Conservation (phyloP, 805 yeast species). For the Naumovozyma castellii region DNA sequence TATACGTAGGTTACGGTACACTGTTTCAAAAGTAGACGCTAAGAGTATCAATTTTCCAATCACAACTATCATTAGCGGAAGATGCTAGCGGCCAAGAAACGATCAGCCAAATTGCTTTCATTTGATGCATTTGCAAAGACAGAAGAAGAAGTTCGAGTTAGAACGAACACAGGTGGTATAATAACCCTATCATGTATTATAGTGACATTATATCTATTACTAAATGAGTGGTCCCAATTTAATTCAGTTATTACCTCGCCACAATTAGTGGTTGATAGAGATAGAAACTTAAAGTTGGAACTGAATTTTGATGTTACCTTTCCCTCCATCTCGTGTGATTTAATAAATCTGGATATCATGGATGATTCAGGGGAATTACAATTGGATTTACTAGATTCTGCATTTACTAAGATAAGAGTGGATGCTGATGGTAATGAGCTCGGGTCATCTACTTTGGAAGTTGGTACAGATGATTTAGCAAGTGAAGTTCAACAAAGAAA, state of each 20-base stretch:
- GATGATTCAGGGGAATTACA: slow-evolving; percentile 83
- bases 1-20: too few species aligned
- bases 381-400: slow-evolving; percentile 58
- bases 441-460: slow-evolving; percentile 32
- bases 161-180: slow-evolving; percentile 83
- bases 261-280: slow-evolving; percentile 82
- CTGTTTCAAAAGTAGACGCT: not conserved
- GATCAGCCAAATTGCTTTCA: slow-evolving; percentile 33
- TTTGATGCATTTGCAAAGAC: slow-evolving; percentile 91
- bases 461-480: slow-evolving; percentile 32
- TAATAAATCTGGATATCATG: slow-evolving; percentile 74
- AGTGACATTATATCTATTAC: slow-evolving; percentile 50
- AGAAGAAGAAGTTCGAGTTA: slow-evolving; percentile 83
- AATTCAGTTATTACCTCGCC: slow-evolving; percentile 61
- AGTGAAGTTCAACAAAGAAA: slow-evolving; percentile 6
- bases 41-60: not conserved
- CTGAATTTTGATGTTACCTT: slow-evolving; percentile 76
- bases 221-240: slow-evolving; percentile 72
- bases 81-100: slow-evolving; percentile 2
- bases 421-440: slow-evolving; percentile 39
- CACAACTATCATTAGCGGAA: too few species aligned
- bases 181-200: slow-evolving; percentile 65
- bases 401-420: slow-evolving; percentile 63
- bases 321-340: slow-evolving; percentile 78
- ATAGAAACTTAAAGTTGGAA: slow-evolving; percentile 61